Evolutionary conservation across 805 yeast species (phyloP), one percentile per base, ranked within the genome.

Genomic region (Starmera dryadoides): DNA sequence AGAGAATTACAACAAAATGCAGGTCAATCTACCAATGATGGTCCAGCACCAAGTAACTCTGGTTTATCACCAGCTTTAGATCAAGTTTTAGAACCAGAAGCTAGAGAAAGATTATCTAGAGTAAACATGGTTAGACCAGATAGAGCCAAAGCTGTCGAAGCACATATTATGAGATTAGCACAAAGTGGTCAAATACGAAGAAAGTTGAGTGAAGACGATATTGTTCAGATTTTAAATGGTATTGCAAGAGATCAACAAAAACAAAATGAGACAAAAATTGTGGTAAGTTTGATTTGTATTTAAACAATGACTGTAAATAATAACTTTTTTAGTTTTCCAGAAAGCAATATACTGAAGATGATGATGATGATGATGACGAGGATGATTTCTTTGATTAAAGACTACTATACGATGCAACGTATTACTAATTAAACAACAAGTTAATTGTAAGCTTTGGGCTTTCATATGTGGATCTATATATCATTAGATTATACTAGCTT

Each of bases 71-170:
- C 43, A 17, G 55, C 58, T 3, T 63, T 87, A 39, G 71, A 86
- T 7, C 91, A 84, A 47, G 73, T 87, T 17, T 68, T 93, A 34
- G 86, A 85, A 40, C 80, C 91, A 10, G 76, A 73, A 37, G 98
- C 98, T 1, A 71, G 94, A 35, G 97, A 91, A 54, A 71, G 98
- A 42, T 68, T 91, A 34, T 77, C 89, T 16, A 70, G 98, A 42
- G 94, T 91, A 16, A 68, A 87, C 22, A 73, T 93, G 56, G 98
- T 91, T 33, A 77, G 89, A 54, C 94, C 94, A 3, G 98, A 93
- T 38, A 70, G 97, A 41, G 98, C 95, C 1, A 73, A 75, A 37
- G 85, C 88, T 3, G 97, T 88, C 12, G 97, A 91, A 52, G 79
- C 81, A 45, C 78, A 91, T 50, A 64, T 91, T 34, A 63, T 83